phyloP scores from a whole-genome alignment of 306 rosid species.

The Prunus mongolica region DNA sequence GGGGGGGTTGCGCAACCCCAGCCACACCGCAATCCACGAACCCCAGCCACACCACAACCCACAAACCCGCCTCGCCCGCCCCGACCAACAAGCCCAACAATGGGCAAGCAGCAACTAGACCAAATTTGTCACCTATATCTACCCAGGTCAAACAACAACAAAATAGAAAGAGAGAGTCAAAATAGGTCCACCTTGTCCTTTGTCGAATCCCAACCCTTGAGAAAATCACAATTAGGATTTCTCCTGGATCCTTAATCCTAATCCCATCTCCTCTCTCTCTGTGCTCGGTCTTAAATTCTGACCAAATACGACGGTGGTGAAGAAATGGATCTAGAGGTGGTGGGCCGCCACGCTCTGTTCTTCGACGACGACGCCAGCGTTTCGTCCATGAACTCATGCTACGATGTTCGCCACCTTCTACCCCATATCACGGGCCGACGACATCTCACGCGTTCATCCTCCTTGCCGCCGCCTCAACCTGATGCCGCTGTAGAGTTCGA shows the following conservation, averaged over 20 bases:
- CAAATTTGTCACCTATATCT: too few species aligned
- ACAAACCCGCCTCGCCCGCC: too few species aligned
- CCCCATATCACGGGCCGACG: slow-evolving; percentile 68
- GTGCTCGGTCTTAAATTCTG: background rate
- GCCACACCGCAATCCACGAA: too few species aligned
- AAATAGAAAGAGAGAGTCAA: background rate
- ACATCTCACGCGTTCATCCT: slow-evolving; percentile 8
- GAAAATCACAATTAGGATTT: background rate
- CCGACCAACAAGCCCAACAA: too few species aligned
- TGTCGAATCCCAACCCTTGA: background rate
- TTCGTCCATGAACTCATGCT: slow-evolving; percentile 61
- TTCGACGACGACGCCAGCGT: slow-evolving; percentile 82
- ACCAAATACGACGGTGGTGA: slow-evolving; percentile 8
- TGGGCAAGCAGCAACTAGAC: too few species aligned
- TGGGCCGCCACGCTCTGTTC: slow-evolving; percentile 74
- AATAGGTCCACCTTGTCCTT: background rate
- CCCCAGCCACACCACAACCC: too few species aligned
- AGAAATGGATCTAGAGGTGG: slow-evolving; percentile 65
- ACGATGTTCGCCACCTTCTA: slow-evolving; percentile 82
- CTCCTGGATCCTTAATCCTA: background rate
- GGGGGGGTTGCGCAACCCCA: too few species aligned
- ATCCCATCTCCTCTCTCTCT: background rate
- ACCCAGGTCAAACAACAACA: too few species aligned
- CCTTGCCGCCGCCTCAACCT: slow-evolving; percentile 11
- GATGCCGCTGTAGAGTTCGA: slow-evolving; percentile 44